Conservation (phyloP, 148 eudicot genomes). For the Pharnaceum exiguum region DNA sequence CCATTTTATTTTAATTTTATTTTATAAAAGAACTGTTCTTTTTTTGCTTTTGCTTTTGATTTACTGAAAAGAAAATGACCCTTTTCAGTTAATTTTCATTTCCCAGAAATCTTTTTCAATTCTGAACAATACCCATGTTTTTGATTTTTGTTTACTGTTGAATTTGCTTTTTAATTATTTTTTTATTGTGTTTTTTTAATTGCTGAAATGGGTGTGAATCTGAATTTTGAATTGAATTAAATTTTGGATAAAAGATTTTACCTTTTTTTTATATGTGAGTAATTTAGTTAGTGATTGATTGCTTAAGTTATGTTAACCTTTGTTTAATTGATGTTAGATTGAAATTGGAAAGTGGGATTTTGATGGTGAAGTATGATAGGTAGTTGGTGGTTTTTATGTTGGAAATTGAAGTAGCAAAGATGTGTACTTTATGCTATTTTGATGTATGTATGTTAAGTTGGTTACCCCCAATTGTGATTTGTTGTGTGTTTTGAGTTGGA, state of each 20-base stretch:
- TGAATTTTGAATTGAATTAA: neutral
- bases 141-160: neutral
- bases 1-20: conserved; percentile 4
- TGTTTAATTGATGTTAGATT: neutral
- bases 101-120: too few species aligned
- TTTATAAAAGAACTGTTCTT: too few species aligned
- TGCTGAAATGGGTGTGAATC: neutral
- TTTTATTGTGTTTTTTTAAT: neutral
- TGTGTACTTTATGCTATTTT: neutral
- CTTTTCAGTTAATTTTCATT: too few species aligned
- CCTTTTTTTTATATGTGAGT: neutral
- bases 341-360: neutral
- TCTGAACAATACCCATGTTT: too few species aligned
- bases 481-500: neutral
- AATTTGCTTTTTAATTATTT: neutral
- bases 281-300: neutral
- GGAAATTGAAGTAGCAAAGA: neutral
- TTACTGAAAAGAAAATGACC: neutral
- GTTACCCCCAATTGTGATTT: neutral
- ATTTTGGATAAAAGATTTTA: neutral
- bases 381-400: neutral
- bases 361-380: neutral
- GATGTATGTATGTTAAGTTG: neutral
- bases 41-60: neutral
- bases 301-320: neutral